These are phyloP conservation scores for Sporothrix euskadiensis DNA, from an alignment of 2,329 filamentous ascomycete genomes.

Conservation along the genomic window DNA sequence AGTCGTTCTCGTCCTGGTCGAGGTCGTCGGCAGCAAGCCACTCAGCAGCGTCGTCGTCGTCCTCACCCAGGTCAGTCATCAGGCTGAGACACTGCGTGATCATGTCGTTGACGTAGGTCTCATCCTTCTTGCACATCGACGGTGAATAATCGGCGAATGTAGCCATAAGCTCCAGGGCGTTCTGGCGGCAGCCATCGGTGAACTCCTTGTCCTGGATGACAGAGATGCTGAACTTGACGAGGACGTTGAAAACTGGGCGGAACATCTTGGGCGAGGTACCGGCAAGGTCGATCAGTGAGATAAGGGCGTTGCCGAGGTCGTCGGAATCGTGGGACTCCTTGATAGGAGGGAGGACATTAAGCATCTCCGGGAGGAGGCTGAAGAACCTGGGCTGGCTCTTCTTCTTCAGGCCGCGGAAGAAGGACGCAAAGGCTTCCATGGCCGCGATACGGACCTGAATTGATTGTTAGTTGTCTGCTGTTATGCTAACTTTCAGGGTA, in stretches of 20 bases:
- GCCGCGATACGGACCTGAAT: slow-evolving; percentile 80
- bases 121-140: slow-evolving; percentile 90
- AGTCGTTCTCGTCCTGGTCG: slow-evolving; percentile 92
- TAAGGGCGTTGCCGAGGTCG: slow-evolving; percentile 82
- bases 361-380: slow-evolving; percentile 79
- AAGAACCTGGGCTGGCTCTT: slow-evolving; percentile 88
- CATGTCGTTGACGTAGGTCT: slow-evolving; percentile 92
- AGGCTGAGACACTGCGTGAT: slow-evolving; percentile 96
- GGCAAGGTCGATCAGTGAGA: slow-evolving; percentile 90
- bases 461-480: neutral
- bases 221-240: slow-evolving; percentile 89
- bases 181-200: slow-evolving; percentile 85
- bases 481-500: neutral
- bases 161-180: slow-evolving; percentile 93
- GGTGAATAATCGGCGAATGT: slow-evolving; percentile 96
- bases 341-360: slow-evolving; percentile 91
- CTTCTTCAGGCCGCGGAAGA: slow-evolving; percentile 88
- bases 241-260: slow-evolving; percentile 85
- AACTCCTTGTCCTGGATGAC: slow-evolving; percentile 97
- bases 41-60: slow-evolving; percentile 91
- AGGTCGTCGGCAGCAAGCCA: slow-evolving; percentile 94
- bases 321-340: slow-evolving; percentile 91
- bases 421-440: slow-evolving; percentile 94
- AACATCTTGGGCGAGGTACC: slow-evolving; percentile 98
- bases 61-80: slow-evolving; percentile 94